Evolutionary conservation across 805 yeast genomes (phyloP).

Genomic region (Saturnispora bothae): DNA sequence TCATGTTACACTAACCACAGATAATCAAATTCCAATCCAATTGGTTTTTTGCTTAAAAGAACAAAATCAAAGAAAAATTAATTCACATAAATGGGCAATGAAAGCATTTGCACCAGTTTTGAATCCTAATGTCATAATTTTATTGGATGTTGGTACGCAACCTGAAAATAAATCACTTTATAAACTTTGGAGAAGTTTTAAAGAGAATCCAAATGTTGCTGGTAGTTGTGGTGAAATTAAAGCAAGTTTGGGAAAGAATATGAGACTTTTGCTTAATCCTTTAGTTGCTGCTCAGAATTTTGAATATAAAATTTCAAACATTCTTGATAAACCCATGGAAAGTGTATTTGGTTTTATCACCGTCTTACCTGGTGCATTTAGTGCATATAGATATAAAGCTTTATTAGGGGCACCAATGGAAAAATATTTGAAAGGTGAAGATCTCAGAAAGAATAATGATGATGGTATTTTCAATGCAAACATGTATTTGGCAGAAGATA

Average conservation of each 20-base stretch:
- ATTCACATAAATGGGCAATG: constrained; percentile 95
- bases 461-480: constrained; percentile 86
- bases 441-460: constrained; percentile 48
- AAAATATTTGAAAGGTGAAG: constrained; percentile 89
- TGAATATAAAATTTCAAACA: constrained; percentile 92
- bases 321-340: constrained; percentile 92
- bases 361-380: constrained; percentile 93
- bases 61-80: constrained; percentile 78
- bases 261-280: constrained; percentile 56
- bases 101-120: constrained; percentile 81
- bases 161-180: constrained; percentile 79
- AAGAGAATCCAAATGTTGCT: constrained; percentile 62
- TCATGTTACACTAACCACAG: constrained; percentile 57
- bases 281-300: constrained; percentile 93
- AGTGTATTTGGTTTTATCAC: constrained; percentile 89
- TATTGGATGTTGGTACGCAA: constrained; percentile 91
- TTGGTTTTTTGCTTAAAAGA: constrained; percentile 85
- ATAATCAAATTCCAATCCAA: constrained; percentile 70
- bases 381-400: constrained; percentile 85
- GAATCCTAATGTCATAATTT: constrained; percentile 71
- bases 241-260: constrained; percentile 60
- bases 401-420: constrained; percentile 76
- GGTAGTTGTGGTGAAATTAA: constrained; percentile 98
- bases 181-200: constrained; percentile 81
- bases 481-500: constrained; percentile 96